Evolutionary conservation across 495 filamentous ascomycete genomes (phyloP).

Genomic region (Trichoderma erinaceum): DNA sequence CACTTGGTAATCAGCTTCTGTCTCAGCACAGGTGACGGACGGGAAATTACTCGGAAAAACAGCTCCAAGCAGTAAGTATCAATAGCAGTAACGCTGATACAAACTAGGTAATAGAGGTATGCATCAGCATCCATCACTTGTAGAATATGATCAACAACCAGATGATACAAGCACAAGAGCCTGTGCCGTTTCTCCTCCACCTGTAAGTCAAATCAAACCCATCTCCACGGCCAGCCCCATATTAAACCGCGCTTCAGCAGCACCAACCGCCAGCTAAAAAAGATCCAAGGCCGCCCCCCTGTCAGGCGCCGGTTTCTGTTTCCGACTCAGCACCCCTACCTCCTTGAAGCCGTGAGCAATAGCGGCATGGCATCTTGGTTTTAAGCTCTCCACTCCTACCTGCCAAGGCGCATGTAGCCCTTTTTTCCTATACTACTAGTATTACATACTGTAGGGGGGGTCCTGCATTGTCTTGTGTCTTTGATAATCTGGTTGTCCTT

Average conservation of each 20-base stretch:
- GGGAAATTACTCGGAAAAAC: no score
- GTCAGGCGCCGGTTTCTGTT: not conserved
- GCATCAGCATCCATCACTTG: no score
- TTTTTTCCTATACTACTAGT: not conserved
- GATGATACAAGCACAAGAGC: not conserved
- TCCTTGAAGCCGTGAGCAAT: not conserved
- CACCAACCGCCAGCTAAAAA: not conserved
- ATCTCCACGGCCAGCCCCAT: not conserved
- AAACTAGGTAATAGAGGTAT: no score
- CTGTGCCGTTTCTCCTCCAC: not conserved
- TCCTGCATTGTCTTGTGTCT: not conserved
- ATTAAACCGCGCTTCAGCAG: not conserved
- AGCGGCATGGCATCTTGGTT: conserved; percentile 10
- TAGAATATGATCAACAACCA: not conserved
- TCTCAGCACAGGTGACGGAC: no score
- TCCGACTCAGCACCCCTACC: not conserved
- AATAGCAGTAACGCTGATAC: no score
- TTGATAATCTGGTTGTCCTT: not conserved
- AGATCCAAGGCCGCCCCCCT: not conserved
- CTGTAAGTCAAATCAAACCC: not conserved
- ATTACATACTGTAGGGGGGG: not conserved
- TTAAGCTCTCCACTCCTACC: not conserved
- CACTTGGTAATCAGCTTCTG: no score
- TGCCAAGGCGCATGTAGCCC: not conserved
- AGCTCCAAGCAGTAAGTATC: no score